Evolutionary conservation across 805 yeast species (phyloP).

Genomic region (Yamadazyma philogaea): DNA sequence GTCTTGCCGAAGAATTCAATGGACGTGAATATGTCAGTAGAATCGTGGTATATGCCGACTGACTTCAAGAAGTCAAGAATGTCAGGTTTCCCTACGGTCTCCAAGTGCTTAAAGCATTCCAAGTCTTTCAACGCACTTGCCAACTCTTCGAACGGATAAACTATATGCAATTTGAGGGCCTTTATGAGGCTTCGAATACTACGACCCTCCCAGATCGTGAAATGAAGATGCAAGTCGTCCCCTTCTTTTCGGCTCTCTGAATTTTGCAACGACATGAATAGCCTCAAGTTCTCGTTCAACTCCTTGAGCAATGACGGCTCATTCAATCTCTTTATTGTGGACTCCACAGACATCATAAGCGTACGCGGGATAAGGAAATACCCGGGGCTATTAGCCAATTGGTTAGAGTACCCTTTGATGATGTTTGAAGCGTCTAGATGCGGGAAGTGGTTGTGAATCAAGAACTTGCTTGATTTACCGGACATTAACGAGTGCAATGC

Average conservation of each 20-base stretch:
- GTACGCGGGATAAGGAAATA: background rate
- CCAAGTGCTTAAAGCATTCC: slow-evolving; percentile 1
- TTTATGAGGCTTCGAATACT: slow-evolving; percentile 23
- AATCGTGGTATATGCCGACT: slow-evolving; percentile 7
- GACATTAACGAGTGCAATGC: slow-evolving; percentile 11
- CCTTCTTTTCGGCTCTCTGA: slow-evolving; percentile 14
- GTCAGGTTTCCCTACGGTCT: background rate
- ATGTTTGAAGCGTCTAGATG: slow-evolving; percentile 19
- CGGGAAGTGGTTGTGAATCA: background rate
- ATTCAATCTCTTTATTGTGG: background rate
- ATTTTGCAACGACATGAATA: slow-evolving; percentile 13
- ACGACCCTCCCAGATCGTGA: slow-evolving; percentile 33
- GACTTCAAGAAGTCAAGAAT: slow-evolving; percentile 1
- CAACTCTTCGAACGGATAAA: slow-evolving; percentile 31
- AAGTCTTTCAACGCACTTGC: slow-evolving; percentile 1
- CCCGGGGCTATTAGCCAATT: slow-evolving; percentile 12
- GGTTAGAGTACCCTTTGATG: slow-evolving; percentile 24
- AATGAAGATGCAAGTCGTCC: slow-evolving; percentile 26
- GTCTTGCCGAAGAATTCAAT: slow-evolving; percentile 8
- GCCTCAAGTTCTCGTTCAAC: background rate
- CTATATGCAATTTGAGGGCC: slow-evolving; percentile 25
- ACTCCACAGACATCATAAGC: background rate
- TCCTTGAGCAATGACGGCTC: background rate
- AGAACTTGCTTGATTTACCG: background rate
- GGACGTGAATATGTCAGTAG: slow-evolving; percentile 12